phyloP scores from a whole-genome alignment of 2,329 filamentous ascomycete genomes.

The Stylonectria norvegica region DNA sequence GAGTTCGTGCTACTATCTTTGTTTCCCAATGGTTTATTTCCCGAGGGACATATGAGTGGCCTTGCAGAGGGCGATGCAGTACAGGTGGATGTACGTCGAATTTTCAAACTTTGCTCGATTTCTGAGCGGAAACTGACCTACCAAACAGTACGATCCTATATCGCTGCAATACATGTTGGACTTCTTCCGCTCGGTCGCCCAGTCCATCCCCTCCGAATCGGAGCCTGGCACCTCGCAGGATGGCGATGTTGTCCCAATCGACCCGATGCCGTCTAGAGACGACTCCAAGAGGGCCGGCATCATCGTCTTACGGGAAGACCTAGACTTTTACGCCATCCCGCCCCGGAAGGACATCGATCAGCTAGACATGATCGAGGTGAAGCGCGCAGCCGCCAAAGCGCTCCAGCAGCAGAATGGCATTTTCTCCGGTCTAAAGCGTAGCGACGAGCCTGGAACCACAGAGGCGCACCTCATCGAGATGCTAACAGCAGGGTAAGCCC shows the following conservation, averaged over 20 bases:
- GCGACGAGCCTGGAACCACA: constrained; percentile 92
- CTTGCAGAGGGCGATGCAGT: constrained; percentile 93
- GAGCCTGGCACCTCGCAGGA: constrained; percentile 65
- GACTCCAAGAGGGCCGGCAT: constrained; percentile 92
- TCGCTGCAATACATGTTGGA: constrained; percentile 99
- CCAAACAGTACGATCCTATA: constrained; percentile 86
- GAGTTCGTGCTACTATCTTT: constrained; percentile 97
- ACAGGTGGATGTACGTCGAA: constrained; percentile 83
- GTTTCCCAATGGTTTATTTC: constrained; percentile 96
- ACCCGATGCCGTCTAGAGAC: constrained; percentile 68
- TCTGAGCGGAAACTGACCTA: too few relatives aligned
- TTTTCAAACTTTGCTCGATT: not conserved
- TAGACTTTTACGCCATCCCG: constrained; percentile 97
- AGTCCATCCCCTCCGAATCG: constrained; percentile 80
- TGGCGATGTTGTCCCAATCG: constrained; percentile 61
- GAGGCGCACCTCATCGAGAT: constrained; percentile 99
- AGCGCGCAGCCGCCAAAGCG: constrained; percentile 85
- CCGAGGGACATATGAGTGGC: constrained; percentile 91
- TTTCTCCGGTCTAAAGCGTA: constrained; percentile 91
- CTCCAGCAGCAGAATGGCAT: constrained; percentile 88
- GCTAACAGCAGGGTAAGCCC: constrained; percentile 88
- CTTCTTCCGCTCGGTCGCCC: constrained; percentile 93
- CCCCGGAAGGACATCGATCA: constrained; percentile 80
- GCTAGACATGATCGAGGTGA: constrained; percentile 91
- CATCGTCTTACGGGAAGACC: constrained; percentile 91